Conservation (phyloP, 257 asterid species). For the Striga asiatica region DNA sequence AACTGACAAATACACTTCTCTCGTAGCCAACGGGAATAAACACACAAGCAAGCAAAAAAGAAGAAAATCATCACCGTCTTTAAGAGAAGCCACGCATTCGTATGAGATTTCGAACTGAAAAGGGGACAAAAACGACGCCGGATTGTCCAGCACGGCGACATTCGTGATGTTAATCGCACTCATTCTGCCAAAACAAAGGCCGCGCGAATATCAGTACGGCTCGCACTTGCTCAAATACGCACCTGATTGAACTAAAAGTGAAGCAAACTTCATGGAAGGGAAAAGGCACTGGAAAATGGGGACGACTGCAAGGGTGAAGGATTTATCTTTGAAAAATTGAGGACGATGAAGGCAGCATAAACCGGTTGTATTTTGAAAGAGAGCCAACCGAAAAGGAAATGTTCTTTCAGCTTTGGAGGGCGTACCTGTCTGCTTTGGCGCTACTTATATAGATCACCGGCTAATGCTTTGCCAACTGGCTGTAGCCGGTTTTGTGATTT, state of each 20-base stretch:
- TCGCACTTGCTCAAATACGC: slow-evolving; percentile 11
- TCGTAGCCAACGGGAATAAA: background rate
- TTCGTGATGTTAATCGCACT: slow-evolving; percentile 87
- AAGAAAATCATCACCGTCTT: slow-evolving; percentile 53
- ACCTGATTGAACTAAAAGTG: background rate
- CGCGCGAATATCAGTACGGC: background rate
- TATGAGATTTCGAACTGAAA: slow-evolving; percentile 96
- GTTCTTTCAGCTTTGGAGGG: background rate
- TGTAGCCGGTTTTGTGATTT: slow-evolving; percentile 33
- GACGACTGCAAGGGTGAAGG: background rate
- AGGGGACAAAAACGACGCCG: slow-evolving; percentile 73
- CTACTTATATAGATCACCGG: slow-evolving; percentile 29
- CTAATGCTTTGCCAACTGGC: slow-evolving; percentile 25
- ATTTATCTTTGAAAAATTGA: background rate
- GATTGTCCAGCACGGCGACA: slow-evolving; percentile 90
- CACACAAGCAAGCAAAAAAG: background rate
- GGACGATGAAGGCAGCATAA: slow-evolving; percentile 15
- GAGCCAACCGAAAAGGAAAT: background rate
- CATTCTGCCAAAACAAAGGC: slow-evolving; percentile 30
- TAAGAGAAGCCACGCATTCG: slow-evolving; percentile 80
- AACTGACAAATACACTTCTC: background rate
- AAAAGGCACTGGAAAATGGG: background rate
- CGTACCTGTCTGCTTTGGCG: background rate
- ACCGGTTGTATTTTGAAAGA: slow-evolving; percentile 5
- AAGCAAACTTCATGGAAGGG: slow-evolving; percentile 20